Conservation (phyloP, 331 rosid genomes). For the Erythrophleum ivorense region DNA sequence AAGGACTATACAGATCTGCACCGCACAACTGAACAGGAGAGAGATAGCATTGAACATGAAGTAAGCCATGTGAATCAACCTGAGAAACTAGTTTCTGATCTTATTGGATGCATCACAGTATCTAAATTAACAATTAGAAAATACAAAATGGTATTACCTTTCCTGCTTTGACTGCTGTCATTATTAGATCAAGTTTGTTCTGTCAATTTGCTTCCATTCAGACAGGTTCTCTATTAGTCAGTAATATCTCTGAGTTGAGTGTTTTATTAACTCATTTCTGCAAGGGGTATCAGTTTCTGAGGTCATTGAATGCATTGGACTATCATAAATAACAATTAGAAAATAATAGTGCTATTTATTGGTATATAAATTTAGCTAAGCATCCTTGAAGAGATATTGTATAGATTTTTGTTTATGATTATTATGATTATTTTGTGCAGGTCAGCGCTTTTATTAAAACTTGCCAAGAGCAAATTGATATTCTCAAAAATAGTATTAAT, state of each 20-base stretch:
- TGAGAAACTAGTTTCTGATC: conserved; percentile 35
- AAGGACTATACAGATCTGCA: conserved; percentile 92
- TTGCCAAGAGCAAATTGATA: conserved; percentile 90
- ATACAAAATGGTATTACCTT: conserved; percentile 24
- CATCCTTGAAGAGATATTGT: conserved; percentile 33
- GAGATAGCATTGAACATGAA: conserved; percentile 97
- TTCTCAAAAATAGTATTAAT: conserved; percentile 80
- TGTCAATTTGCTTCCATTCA: background rate
- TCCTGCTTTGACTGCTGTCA: conserved; percentile 2
- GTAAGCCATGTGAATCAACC: conserved; percentile 54
- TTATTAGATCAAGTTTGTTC: conserved; percentile 24
- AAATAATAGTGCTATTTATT: background rate
- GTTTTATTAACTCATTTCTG: background rate
- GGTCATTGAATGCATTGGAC: background rate
- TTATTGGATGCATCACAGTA: background rate
- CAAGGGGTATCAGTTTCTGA: background rate
- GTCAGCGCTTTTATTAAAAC: conserved; percentile 89
- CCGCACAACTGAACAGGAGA: conserved; percentile 93
- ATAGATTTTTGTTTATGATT: conserved; percentile 20
- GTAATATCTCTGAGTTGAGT: conserved; percentile 6
- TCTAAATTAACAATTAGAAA: conserved; percentile 19
- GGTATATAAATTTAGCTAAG: conserved; percentile 19
- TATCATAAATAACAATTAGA: background rate
- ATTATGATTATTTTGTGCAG: conserved; percentile 53
- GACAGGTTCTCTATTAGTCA: background rate